phyloP scores from a whole-genome alignment of 345 rosid species.

The Microthlaspi erraticum region DNA sequence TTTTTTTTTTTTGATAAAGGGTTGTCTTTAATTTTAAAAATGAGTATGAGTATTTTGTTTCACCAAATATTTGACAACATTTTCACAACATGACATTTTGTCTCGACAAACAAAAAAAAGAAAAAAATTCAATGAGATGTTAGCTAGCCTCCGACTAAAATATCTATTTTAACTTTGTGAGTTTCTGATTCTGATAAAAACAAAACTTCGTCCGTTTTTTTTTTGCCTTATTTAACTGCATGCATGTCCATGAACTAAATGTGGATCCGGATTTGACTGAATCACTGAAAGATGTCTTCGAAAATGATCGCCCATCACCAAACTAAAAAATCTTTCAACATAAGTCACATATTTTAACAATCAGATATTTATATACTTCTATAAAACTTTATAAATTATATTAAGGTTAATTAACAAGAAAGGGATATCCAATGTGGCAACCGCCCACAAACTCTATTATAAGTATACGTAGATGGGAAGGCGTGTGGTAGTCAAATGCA shows the following conservation, averaged over 20 bases:
- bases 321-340: conserved; percentile 2
- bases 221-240: not conserved
- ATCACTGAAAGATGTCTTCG: conserved; percentile 8
- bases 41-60: not conserved
- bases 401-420: not conserved
- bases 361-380: not conserved
- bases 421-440: conserved; percentile 21
- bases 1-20: no score
- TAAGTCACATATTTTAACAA: conserved; percentile 1
- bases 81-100: not conserved
- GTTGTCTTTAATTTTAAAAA: not conserved
- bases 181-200: conserved; percentile 3
- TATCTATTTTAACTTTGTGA: not conserved
- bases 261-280: conserved; percentile 6
- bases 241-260: not conserved
- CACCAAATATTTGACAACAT: not conserved
- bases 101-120: no score
- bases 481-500: conserved; percentile 33
- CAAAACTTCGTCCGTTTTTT: conserved; percentile 2
- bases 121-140: not conserved
- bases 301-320: conserved; percentile 21
- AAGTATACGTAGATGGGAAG: conserved; percentile 35
- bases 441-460: conserved; percentile 22
- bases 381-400: not conserved
- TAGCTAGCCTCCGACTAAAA: not conserved